A percentile compares a stretch with the other conserved stretches of the same genome.
Conservation (phyloP, 129 eudicot genomes). For the Dittrichia graveolens region DNA sequence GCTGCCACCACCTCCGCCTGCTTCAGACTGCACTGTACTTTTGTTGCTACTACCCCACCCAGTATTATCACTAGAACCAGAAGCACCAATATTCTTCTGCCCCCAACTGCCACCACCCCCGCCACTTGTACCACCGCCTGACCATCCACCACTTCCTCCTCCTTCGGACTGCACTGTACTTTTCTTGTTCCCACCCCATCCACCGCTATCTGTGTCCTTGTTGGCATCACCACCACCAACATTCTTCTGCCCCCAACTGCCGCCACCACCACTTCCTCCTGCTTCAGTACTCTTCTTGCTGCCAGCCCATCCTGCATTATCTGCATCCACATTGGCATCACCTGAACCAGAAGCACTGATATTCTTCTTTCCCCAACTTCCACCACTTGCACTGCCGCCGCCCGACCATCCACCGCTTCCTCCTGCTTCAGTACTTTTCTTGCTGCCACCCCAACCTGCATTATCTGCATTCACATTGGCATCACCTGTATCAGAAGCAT, state of each 20-base stretch:
- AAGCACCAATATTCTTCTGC: too few species aligned
- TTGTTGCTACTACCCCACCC: not conserved
- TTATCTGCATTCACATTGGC: slow-evolving; percentile 1
- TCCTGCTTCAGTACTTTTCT: not conserved
- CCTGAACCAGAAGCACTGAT: not conserved
- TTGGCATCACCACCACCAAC: too few species aligned
- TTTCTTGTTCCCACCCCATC: not conserved
- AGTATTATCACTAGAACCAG: not conserved
- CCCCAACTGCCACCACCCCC: not conserved
- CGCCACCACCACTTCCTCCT: not conserved
- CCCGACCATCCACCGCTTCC: slow-evolving; percentile 9
- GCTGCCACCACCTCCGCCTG: slow-evolving; percentile 6
- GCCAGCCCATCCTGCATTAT: not conserved
- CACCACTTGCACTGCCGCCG: slow-evolving; percentile 13
- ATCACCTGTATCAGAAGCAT: slow-evolving; percentile 24
- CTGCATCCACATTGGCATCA: too few species aligned
- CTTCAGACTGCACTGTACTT: too few species aligned
- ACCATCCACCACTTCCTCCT: not conserved
- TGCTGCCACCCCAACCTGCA: too few species aligned
- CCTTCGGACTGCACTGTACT: too few species aligned
- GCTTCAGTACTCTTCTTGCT: not conserved
- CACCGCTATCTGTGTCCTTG: not conserved
- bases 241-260: too few species aligned
- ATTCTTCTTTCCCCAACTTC: not conserved
- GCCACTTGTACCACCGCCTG: not conserved